These are phyloP conservation scores for Nicotiana obtusifolia DNA, from an alignment of 257 asterid species.

Conservation along the genomic window DNA sequence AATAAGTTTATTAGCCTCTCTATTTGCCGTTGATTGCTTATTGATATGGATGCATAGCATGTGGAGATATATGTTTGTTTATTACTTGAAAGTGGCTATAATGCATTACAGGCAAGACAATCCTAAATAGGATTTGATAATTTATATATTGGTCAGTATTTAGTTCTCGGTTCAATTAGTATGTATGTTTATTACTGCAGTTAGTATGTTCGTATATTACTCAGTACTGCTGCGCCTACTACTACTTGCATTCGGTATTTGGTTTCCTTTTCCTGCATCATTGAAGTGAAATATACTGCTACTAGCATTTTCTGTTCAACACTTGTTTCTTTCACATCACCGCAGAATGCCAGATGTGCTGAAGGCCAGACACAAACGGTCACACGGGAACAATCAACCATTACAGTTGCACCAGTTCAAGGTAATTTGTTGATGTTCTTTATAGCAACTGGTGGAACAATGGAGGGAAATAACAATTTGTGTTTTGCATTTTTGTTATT, in stretches of 20 bases:
- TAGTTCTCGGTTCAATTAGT: no score
- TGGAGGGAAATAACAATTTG: neutral
- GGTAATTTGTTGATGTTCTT: conserved; percentile 34
- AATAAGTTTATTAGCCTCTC: neutral
- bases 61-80: neutral
- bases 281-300: neutral
- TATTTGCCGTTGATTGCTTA: neutral
- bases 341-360: conserved; percentile 71
- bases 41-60: neutral
- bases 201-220: no score
- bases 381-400: conserved; percentile 77
- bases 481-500: neutral
- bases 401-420: conserved; percentile 81
- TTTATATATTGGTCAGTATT: no score
- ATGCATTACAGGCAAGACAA: neutral
- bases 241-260: neutral
- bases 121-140: neutral
- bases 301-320: neutral
- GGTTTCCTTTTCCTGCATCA: neutral
- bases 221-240: no score
- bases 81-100: neutral
- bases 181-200: no score
- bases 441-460: neutral
- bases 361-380: conserved; percentile 86
- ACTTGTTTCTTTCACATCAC: neutral